Evolutionary conservation across 768 basidiomycete genomes (phyloP), one percentile per base, ranked within the genome.

Genomic region (Boletus rufocinnamomeus): DNA sequence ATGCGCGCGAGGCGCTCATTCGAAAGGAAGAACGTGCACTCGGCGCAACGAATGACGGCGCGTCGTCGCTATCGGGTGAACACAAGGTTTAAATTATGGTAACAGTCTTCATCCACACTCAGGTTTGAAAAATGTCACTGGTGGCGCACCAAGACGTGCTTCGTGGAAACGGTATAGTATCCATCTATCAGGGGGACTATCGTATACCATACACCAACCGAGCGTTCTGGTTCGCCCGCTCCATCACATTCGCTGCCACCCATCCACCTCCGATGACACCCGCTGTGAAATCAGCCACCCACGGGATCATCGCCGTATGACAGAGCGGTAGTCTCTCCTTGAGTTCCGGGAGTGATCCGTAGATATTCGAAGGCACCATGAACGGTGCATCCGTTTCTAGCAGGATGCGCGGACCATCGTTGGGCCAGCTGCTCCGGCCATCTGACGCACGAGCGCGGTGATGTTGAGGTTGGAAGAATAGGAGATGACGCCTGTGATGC

Each of bases 361-460:
- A 91, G 19, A 94, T 69, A 58, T 89, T 93, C 0, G 83, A 76
- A 0, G 93, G 93, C 0, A 88, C 80, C 93, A 95, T 94, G 75
- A 82, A 95, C 0, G 93, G 93, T 3, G 91, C 91, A 63, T 95
- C 93, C 0, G 93, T 93, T 72, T 95, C 93, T 3, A 94, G 79
- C 1, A 93, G 71, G 48, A 87, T 83, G 40, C 83, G 79, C 2
- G 80, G 70, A 6, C 72, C 70, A 10, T 65, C 60, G n/a, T n/a
- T 5, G 63, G 54, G 23, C 66, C 50, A 17, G 69, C 43, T 6
- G 74, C 66, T 2, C 8, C 19, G 13, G 73, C 66, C 77, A 89
- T 79, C 40, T 81, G 77, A 2, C 80, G 82, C 25, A 94, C 76
- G 52, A 91, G 81, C 1, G 77, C 73, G 13, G 88, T 75, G 0